Base-by-base conservation (phyloP, 495 filamentous ascomycete genomes). In the Xylaria intraflava region DNA sequence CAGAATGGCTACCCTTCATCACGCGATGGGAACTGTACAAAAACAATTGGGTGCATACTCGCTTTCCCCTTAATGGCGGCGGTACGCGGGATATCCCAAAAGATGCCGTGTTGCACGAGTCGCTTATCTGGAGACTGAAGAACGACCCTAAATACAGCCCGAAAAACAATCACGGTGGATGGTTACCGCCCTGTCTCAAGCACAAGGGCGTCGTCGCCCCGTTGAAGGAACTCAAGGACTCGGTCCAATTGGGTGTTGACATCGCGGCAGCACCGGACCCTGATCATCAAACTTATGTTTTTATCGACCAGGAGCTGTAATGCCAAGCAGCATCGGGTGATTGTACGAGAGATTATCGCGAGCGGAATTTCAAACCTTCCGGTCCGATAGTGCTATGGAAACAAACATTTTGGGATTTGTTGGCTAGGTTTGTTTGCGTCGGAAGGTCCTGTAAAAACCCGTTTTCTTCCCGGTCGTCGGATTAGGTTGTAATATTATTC, bases 71-170 rank as follows among this genome's bases (percentile, higher is more conserved):
- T 14, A 85, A 85, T 5, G 77, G 77, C 35, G 86, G 85, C 17
- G 82, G 84, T 51, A 72, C 79, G 2, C 77, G 86, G 3, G 86
- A 89, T 62, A 84, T 90, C 23, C 86, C 86, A 0, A 67, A 75
- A 9, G 72, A 79, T 57, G 83, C 81, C 1, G 73, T 78, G 44
- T 75, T 88, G 2, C 86, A 90, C 60, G 69, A 78, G 29, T 81
- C 77, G 9, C 83, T 83, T 2, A 73, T 89, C 24, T 74, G 71
- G 47, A 72, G 86, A 7, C 80, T 88, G 80, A 59, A 80, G 35
- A 74, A 73, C 4, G 66, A 87, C 51, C 60, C 68, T 0, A 72
- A 61, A 0, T 89, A 89, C 60, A 71, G 82, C 0, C 86, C 86
- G 1, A 81, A 78, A 3, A 89, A 89, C 63, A 64, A 64, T 27